Base-by-base conservation (phyloP, 768 basidiomycete species). In the Aureoboletus auriporus region DNA sequence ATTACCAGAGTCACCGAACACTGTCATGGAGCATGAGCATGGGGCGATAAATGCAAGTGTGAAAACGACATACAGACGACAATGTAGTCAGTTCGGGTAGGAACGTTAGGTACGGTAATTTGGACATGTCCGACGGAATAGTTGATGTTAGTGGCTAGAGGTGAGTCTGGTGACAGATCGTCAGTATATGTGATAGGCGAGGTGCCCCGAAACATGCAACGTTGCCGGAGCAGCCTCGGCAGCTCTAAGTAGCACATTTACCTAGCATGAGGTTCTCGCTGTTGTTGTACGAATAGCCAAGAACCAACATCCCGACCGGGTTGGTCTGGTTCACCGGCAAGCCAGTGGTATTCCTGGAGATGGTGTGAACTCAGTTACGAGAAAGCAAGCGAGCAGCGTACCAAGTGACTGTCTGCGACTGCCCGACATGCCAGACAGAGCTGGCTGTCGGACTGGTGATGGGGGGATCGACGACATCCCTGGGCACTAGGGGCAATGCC, bases 401-500 rank as follows among this genome's bases (percentile, higher is more conserved):
- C 78, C 79, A 80, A 16, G 76, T 78, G 16, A 80, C 78, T 8
- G 70, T 77, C 44, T 76, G 62, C 2, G 52, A 64, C 44, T 72
- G 49, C 6, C 76, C 75, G 11, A 75, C 66, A 26, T 60, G 58
- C 80, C 78, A 80, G 27, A 75, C 63, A 5, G 73, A 69, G 10
- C 55, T 55, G 1, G 65, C 59, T 9, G 60, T 64, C 13, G 79
- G 78, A 50, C 64, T 72, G 36, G 69, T 71, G 53, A 80, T 67
- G 5, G 74, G 77, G 1, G 80, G 79, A 34, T 60, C 65, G 23
- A 71, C 75, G 31, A 78, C 77, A 49, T 78, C 76, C 49, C 78
- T 70, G 46, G 27, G 13, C 1, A 30, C 52, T 9, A 75, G 41
- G 36, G 74, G 74, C 13, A 65, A 50, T 20, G 73, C 66, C 12